These are phyloP conservation scores for Violaceomyces palustris DNA, from an alignment of 1,284 basidiomycete species.

Conservation along the genomic window DNA sequence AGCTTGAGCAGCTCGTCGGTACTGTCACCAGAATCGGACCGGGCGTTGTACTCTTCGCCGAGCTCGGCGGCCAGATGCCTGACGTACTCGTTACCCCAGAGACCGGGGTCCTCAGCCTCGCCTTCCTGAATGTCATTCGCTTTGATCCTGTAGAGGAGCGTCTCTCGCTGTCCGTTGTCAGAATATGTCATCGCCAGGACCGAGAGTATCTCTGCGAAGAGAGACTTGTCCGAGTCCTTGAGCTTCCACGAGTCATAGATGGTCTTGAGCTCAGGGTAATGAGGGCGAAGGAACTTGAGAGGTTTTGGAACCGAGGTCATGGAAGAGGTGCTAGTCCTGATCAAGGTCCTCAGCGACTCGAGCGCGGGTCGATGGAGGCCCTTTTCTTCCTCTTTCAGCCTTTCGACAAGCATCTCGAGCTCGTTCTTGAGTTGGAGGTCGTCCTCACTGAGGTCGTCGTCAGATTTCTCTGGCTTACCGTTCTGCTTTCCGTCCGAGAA, in stretches of 20 bases:
- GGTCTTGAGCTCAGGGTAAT: slow-evolving; percentile 73
- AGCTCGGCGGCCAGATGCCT: slow-evolving; percentile 94
- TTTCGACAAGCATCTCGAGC: slow-evolving; percentile 94
- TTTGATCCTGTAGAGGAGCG: slow-evolving; percentile 59
- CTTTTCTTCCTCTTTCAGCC: slow-evolving; percentile 83
- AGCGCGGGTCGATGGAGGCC: slow-evolving; percentile 82
- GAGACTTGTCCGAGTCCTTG: slow-evolving; percentile 61
- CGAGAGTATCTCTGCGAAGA: slow-evolving; percentile 96
- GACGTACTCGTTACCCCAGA: slow-evolving; percentile 99
- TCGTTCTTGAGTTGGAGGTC: slow-evolving; percentile 90
- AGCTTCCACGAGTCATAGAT: slow-evolving; percentile 41
- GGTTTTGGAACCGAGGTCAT: slow-evolving; percentile 99
- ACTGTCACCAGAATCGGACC: slow-evolving; percentile 28
- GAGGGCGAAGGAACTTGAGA: slow-evolving; percentile 92
- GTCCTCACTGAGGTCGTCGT: slow-evolving; percentile 80
- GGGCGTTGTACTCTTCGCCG: slow-evolving; percentile 78
- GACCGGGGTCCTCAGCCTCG: slow-evolving; percentile 66
- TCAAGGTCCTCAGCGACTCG: slow-evolving; percentile 87
- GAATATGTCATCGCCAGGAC: slow-evolving; percentile 99
- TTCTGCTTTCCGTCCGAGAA: slow-evolving; percentile 15
- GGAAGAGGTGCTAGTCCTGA: slow-evolving; percentile 92
- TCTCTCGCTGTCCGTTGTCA: slow-evolving; percentile 89
- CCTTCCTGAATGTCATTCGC: slow-evolving; percentile 28
- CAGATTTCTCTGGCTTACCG: slow-evolving; percentile 59
- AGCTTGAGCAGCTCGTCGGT: slow-evolving; percentile 58